Percentiles rank a stretch among this genome's conserved stretches.
phyloP scores from a whole-genome alignment of 495 filamentous ascomycete species.

The Chaetomium tenue region DNA sequence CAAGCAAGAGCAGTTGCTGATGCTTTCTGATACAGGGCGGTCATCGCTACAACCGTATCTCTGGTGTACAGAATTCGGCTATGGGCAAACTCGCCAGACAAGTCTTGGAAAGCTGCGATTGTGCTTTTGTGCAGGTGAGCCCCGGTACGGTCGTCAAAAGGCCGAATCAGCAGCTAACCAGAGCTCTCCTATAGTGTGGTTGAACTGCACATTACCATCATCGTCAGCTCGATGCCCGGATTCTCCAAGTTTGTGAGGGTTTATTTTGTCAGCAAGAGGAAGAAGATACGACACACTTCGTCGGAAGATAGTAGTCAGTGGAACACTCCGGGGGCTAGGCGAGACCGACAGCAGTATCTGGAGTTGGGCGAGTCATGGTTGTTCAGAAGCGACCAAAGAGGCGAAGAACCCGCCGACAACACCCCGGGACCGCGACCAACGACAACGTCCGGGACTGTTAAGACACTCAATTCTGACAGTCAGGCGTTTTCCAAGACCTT shows the following conservation, averaged over 20 bases:
- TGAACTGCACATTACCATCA: not conserved
- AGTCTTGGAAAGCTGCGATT: too few species aligned
- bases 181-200: not conserved
- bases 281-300: not conserved
- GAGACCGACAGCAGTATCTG: not conserved
- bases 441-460: not conserved
- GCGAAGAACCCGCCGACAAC: not conserved
- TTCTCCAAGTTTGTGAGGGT: constrained; percentile 10
- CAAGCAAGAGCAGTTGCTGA: too few species aligned
- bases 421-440: not conserved
- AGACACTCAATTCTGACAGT: not conserved
- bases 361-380: not conserved
- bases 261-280: not conserved
- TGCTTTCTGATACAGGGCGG: too few species aligned
- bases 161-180: too few species aligned
- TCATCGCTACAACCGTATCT: too few species aligned
- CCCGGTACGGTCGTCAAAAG: too few species aligned
- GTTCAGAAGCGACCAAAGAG: not conserved
- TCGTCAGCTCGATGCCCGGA: constrained; percentile 10
- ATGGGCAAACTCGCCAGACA: too few species aligned
- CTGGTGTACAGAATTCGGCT: too few species aligned
- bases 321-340: not conserved
- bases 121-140: too few species aligned
- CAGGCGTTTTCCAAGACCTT: not conserved
- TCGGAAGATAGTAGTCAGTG: not conserved